A percentile compares a stretch with the other conserved stretches of the same genome.
Evolutionary conservation across 129 eudicot genomes (phyloP).

Genomic region (Ambrosia artemisiifolia): DNA sequence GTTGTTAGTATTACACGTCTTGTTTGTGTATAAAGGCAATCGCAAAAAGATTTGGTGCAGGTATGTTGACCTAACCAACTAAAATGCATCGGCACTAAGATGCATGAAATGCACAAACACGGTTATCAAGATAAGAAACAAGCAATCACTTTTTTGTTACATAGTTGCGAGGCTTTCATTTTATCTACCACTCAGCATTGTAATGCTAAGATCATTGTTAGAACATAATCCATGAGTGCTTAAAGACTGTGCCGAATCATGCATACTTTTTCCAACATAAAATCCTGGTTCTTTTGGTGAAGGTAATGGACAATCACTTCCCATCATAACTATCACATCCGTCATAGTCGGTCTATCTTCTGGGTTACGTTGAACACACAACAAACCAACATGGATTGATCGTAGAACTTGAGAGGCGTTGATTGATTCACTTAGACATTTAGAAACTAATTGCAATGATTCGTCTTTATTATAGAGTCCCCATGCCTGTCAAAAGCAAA

Average conservation of each 20-base stretch:
- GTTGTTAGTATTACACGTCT: too few relatives aligned
- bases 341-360: constrained; percentile 35
- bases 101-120: too few relatives aligned
- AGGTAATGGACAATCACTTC: constrained; percentile 23
- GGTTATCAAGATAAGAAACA: too few relatives aligned
- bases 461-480: constrained; percentile 24
- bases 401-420: constrained; percentile 9
- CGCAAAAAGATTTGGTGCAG: too few relatives aligned
- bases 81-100: too few relatives aligned
- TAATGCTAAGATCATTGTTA: constrained; percentile 18
- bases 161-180: background rate
- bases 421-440: background rate
- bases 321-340: constrained; percentile 29
- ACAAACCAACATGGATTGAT: constrained; percentile 29
- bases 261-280: constrained; percentile 10
- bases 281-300: constrained; percentile 34
- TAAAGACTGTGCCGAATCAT: background rate
- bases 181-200: constrained; percentile 17
- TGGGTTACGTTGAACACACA: constrained; percentile 36
- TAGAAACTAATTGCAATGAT: constrained; percentile 18
- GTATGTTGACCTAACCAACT: too few relatives aligned
- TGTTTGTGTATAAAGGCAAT: too few relatives aligned
- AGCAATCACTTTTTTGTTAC: too few relatives aligned
- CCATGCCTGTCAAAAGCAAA: constrained; percentile 30
- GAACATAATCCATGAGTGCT: constrained; percentile 7